phyloP scores from a whole-genome alignment of 2,329 filamentous ascomycete genomes.

The Colletotrichum chrysophilum region DNA sequence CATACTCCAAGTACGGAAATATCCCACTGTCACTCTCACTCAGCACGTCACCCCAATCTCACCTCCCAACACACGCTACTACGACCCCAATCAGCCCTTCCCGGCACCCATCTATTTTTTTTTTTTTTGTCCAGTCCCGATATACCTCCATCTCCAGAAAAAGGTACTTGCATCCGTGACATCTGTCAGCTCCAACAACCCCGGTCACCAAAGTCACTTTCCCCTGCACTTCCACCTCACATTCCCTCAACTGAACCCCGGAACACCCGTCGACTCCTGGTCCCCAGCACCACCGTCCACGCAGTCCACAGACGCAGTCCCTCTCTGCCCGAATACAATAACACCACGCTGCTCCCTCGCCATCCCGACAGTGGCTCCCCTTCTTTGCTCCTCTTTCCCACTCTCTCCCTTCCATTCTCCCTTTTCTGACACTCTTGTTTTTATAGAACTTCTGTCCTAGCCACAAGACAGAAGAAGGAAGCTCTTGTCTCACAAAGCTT shows the following conservation, averaged over 20 bases:
- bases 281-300: not conserved
- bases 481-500: slow-evolving; percentile 13
- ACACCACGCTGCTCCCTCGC: slow-evolving; percentile 4
- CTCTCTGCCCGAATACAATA: slow-evolving; percentile 12
- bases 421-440: slow-evolving; percentile 6
- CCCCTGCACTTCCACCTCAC: not conserved
- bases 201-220: not conserved
- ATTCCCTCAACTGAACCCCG: slow-evolving; percentile 9
- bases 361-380: not conserved
- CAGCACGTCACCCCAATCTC: not conserved
- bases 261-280: slow-evolving; percentile 3
- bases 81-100: not conserved
- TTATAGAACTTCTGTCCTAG: slow-evolving; percentile 18
- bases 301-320: not conserved
- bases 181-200: not conserved
- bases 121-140: slow-evolving; percentile 1
- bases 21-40: not conserved
- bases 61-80: not conserved
- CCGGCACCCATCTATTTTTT: not conserved
- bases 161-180: slow-evolving; percentile 11
- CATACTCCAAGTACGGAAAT: not conserved
- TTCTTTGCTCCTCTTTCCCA: slow-evolving; percentile 10
- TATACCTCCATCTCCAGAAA: slow-evolving; percentile 19
- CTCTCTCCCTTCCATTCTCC: slow-evolving; percentile 21
- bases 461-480: slow-evolving; percentile 19